Evolutionary conservation across 177 flowering plant genomes (phyloP), one percentile per base, ranked within the genome.

Genomic region (Telopea speciosissima): DNA sequence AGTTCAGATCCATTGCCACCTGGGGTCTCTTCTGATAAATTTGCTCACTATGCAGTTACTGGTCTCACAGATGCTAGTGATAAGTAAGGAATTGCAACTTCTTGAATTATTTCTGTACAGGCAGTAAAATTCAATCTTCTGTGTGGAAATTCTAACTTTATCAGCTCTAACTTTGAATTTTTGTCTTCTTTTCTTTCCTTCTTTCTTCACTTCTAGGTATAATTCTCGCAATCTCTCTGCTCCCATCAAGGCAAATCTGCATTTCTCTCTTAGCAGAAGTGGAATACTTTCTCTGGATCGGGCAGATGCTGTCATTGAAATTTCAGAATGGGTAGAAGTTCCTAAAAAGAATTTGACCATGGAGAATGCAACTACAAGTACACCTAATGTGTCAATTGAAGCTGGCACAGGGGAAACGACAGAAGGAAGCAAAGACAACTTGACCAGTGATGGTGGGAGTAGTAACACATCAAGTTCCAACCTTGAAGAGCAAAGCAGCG

Each of bases 321-420:
- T 90, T 71, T 78, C 99, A 14, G 97, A 96, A 78, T 93, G 99
- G 98, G 90, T 96, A 22, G 93, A 96, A 77, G 88, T 93, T 77
- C 93, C 98, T 65, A 85, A 84, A 73, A 88, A 84, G 83, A 93
- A 91, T 77, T 76, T 84, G 68, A 86, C 93, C 2, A 68, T 83
- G 21, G 96, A 90, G 70, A 92, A 92, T 75, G 75, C 89, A 58
- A 86, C 90, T 63, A 70, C 78, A 66, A 28, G 80, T 69, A 76
- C 88, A 11, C 77, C 79, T 58, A 85, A 89, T 68, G 65, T 69
- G 71, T 71, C 98, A 64, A 60, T 61, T 78, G 92, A 91, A 72
- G 82, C 79, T 76, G 82, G 73, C n/a, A 62, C 79, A 61, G 77
- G 69, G 21, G 83, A 79, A 71, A 33, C 80, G 62, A 70, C 91